Evolutionary conservation across 2,329 filamentous ascomycete species (phyloP).

Genomic region (Tolypocladium tundrense): DNA sequence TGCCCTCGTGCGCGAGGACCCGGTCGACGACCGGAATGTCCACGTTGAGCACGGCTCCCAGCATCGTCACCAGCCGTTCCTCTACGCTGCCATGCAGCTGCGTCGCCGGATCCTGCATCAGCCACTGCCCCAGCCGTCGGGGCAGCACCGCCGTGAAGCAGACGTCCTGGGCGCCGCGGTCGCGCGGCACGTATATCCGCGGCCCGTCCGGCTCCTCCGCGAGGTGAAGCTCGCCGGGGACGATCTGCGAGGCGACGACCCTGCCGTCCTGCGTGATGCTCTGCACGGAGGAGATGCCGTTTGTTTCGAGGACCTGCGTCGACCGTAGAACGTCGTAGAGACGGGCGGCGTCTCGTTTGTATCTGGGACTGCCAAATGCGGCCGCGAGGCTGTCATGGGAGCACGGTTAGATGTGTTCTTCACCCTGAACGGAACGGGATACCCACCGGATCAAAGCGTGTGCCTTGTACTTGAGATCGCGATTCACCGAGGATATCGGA

Average conservation of each 20-base stretch:
- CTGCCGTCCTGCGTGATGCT: conserved; percentile 16
- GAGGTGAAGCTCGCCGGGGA: conserved; percentile 17
- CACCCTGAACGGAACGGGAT: no score
- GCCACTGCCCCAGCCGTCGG: conserved; percentile 17
- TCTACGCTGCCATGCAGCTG: not conserved
- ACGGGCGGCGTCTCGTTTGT: not conserved
- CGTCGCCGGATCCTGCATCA: conserved; percentile 19
- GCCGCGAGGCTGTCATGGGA: conserved; percentile 8
- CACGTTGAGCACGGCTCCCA: not conserved
- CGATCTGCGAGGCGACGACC: conserved; percentile 6
- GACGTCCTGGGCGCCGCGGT: conserved; percentile 14
- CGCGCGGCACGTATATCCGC: conserved; percentile 20
- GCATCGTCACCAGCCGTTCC: not conserved
- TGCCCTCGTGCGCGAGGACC: conserved; percentile 1
- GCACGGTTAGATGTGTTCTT: not conserved
- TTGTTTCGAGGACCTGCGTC: conserved; percentile 17
- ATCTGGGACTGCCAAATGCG: conserved; percentile 11
- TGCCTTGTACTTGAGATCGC: conserved; percentile 19
- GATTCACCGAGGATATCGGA: conserved; percentile 10
- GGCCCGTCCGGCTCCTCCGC: conserved; percentile 11
- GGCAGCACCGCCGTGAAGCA: conserved; percentile 18
- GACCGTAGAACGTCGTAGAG: conserved; percentile 7
- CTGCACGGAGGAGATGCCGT: conserved; percentile 17
- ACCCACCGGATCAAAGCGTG: conserved; percentile 21
- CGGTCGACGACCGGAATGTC: conserved; percentile 1